phyloP scores from a whole-genome alignment of 768 basidiomycete genomes.

The Candolleomyces efflorescens region DNA sequence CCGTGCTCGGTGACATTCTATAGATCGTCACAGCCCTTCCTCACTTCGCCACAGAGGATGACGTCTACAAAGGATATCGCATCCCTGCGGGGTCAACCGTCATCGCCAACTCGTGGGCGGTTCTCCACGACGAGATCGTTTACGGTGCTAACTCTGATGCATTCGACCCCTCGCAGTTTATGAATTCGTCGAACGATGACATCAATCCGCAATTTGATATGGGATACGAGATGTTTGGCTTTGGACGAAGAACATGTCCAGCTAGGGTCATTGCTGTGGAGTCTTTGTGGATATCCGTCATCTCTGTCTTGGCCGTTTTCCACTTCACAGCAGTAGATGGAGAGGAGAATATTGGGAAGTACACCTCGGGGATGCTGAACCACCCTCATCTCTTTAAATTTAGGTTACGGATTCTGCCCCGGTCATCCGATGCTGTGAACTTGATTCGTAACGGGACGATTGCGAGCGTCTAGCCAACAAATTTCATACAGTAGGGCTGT shows the following conservation, averaged over 20 bases:
- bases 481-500: no score
- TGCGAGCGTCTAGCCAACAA: background rate
- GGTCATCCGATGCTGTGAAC: background rate
- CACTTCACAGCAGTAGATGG: constrained; percentile 13
- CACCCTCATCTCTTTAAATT: background rate
- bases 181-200: background rate
- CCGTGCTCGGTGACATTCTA: no score
- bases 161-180: constrained; percentile 1
- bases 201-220: background rate
- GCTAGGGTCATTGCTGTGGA: constrained; percentile 25
- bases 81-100: background rate
- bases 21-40: background rate
- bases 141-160: background rate
- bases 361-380: background rate
- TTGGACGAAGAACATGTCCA: constrained; percentile 24
- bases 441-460: background rate
- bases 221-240: constrained; percentile 3
- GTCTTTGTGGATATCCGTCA: constrained; percentile 23
- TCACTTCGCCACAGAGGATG: background rate
- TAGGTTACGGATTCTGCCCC: background rate
- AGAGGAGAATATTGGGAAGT: background rate
- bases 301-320: constrained; percentile 27
- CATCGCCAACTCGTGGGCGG: background rate
- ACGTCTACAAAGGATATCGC: background rate
- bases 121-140: background rate